phyloP scores from a whole-genome alignment of 768 basidiomycete species.

The Trametes punicea region DNA sequence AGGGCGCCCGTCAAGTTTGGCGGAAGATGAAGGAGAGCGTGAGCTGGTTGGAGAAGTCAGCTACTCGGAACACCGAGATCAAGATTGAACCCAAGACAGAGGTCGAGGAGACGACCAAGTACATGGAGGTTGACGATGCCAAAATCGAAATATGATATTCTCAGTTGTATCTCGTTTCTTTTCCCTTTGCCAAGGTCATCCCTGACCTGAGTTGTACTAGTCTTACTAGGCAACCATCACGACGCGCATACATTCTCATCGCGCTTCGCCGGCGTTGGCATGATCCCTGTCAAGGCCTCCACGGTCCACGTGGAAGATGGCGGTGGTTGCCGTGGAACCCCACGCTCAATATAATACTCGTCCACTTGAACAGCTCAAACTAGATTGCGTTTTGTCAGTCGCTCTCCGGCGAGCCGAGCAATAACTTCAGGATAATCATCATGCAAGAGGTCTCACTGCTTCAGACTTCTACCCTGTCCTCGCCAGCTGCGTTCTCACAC shows the following conservation, averaged over 20 bases:
- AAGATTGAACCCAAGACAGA: slow-evolving; percentile 9
- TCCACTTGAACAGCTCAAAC: no score
- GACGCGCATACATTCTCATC: background rate
- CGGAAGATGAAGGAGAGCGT: slow-evolving; percentile 43
- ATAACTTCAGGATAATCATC: no score
- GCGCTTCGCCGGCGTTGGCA: background rate
- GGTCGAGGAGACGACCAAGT: slow-evolving; percentile 1
- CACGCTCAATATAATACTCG: no score
- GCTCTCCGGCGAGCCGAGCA: no score
- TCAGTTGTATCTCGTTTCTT: background rate
- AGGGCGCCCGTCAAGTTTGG: slow-evolving; percentile 48
- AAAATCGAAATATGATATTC: slow-evolving; percentile 41
- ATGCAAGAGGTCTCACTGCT: no score
- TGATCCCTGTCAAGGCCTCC: no score
- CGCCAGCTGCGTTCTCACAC: no score
- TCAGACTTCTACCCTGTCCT: no score
- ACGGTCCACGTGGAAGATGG: no score
- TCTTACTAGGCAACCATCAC: background rate
- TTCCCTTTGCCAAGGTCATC: background rate
- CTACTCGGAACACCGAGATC: background rate
- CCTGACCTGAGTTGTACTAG: background rate
- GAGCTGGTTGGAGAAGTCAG: slow-evolving; percentile 17
- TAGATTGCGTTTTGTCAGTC: no score
- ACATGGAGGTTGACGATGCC: slow-evolving; percentile 32
- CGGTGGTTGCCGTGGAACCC: no score